phyloP scores from a whole-genome alignment of 164 flowering plant species.

The Houttuynia cordata region DNA sequence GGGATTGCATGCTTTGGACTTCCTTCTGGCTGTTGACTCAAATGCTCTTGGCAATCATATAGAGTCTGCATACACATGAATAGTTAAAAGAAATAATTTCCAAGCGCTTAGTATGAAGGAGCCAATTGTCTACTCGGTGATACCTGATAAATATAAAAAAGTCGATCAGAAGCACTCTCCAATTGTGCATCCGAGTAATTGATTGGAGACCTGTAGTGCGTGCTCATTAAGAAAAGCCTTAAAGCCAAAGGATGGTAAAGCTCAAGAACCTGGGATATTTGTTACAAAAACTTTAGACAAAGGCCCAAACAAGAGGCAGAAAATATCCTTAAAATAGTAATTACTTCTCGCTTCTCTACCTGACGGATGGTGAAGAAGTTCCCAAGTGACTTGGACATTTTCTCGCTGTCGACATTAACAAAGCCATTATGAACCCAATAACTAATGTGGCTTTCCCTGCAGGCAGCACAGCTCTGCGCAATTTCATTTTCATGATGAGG shows the following conservation, averaged over 20 bases:
- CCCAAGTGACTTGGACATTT: slow-evolving; percentile 97
- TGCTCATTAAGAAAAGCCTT: slow-evolving; percentile 78
- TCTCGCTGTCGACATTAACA: slow-evolving; percentile 77
- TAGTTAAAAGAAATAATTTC: not conserved
- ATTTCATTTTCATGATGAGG: slow-evolving; percentile 99
- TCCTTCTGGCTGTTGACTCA: slow-evolving; percentile 27
- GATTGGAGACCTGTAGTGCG: slow-evolving; percentile 88
- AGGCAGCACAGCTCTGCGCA: slow-evolving; percentile 97
- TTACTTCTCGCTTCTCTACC: slow-evolving; percentile 20
- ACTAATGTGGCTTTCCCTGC: slow-evolving; percentile 48
- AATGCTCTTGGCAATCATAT: slow-evolving; percentile 45
- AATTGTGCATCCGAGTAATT: slow-evolving; percentile 70
- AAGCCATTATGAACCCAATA: slow-evolving; percentile 98
- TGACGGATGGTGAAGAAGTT: slow-evolving; percentile 94
- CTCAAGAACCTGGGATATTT: slow-evolving; percentile 54
- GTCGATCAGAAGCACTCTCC: slow-evolving; percentile 88
- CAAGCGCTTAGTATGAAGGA: not conserved
- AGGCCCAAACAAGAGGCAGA: not conserved
- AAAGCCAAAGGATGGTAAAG: slow-evolving; percentile 88
- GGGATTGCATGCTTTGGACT: slow-evolving; percentile 33
- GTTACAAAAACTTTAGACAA: not conserved
- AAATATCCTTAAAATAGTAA: not conserved
- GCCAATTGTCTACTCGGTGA: not conserved
- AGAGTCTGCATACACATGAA: slow-evolving; percentile 55
- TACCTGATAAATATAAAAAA: slow-evolving; percentile 94